Base-by-base conservation (phyloP, 2,329 filamentous ascomycete species). In the Fusarium cyanostomum region DNA sequence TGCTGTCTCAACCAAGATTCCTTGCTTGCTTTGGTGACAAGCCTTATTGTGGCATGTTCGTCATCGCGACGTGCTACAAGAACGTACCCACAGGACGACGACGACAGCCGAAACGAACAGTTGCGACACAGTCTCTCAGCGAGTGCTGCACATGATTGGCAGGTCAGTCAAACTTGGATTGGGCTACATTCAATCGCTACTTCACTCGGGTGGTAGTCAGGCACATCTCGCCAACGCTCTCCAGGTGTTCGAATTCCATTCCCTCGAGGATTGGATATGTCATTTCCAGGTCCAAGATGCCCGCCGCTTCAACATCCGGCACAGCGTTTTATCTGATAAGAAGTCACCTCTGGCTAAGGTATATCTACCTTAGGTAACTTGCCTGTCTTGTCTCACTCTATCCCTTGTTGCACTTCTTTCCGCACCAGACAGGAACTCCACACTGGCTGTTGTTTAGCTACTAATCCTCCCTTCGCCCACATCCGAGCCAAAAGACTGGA, bases 11-110 rank as follows among this genome's bases (percentile, higher is more conserved):
- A 53, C 11, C 39, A 16, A 33, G 43, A 52, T 66, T 53, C 61
- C 51, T 67, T 62, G 39, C 56, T 49, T 58, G 34, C 39, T 34
- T 52, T 50, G 33, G 21, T 18, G 31, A 38, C 56, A 49, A 46
- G 51, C 35, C 39, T 51, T 35, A 16, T 44, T 49, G 48, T 42
- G 15, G 31, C 33, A 38, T 55, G 33, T 34, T 53, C 39, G 48
- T 59, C 59, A 57, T 66, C 43, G 33, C 51, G 33, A 64, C 35
- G 46, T 67, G 51, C 48, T 28, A 56, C 50, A 57, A 15, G 46
- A 50, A 35, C 35, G 52, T 21, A 21, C 21, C 21, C 34, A 59
- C 34, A 53, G 52, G 49, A 41, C 42, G 50, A 52, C 55, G 49
- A 41, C 42, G 50, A 52, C 55, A 60, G 45, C 55, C 50, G 42